phyloP scores from a whole-genome alignment of 768 basidiomycete species.

The Lactarius deliciosus region DNA sequence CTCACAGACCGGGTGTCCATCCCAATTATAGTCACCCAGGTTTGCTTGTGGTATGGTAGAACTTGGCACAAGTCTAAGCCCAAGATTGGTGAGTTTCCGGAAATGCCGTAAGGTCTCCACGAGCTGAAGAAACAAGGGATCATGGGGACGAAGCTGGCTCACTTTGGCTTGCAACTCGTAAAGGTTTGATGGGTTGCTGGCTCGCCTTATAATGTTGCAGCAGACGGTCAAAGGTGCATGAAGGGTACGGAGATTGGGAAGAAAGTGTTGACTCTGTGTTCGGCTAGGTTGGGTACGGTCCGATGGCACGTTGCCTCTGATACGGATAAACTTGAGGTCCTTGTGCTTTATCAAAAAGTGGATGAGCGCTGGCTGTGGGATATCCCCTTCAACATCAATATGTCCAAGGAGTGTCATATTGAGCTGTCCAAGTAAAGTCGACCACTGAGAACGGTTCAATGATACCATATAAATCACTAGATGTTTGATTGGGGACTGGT shows the following conservation, averaged over 20 bases:
- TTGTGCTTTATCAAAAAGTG: conserved; percentile 1
- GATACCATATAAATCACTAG: no score
- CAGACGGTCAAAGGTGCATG: no score
- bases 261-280: no score
- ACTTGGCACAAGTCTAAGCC: conserved; percentile 1
- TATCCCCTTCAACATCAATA: conserved; percentile 2
- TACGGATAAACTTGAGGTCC: not conserved
- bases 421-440: not conserved
- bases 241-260: no score
- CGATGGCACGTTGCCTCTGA: no score
- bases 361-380: not conserved
- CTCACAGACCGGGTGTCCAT: not conserved
- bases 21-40: not conserved
- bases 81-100: not conserved
- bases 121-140: not conserved
- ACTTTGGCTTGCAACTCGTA: no score
- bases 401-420: not conserved
- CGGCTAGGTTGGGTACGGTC: no score
- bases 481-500: no score
- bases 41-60: not conserved
- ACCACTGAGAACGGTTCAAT: no score
- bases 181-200: no score
- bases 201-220: no score
- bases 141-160: not conserved
- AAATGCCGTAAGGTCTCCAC: not conserved